Base-by-base conservation (phyloP, 768 basidiomycete species). In the Neoboletus magnificus region DNA sequence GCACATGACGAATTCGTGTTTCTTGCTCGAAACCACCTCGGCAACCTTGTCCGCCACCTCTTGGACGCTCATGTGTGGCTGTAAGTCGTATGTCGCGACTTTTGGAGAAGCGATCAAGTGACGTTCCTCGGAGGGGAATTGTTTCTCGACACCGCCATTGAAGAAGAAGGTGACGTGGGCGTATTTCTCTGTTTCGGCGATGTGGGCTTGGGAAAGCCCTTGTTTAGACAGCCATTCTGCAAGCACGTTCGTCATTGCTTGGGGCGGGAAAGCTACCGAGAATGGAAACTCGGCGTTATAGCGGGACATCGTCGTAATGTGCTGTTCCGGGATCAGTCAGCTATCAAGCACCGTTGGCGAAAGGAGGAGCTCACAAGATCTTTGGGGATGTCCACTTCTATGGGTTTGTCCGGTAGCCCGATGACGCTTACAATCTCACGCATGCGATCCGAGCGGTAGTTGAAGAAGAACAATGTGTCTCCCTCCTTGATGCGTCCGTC, bases 131-230 rank as follows among this genome's bases (percentile, higher is more conserved):
- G 76, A 71, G 15, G 82, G 77, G 72, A 91, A 98, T 65, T 95
- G 91, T 68, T 93, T 91, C 77, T 97, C 95, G 29, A 93, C 85
- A 53, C 94, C 94, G 15, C 94, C 95, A 72, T 96, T 97, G 82
- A 97, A 96, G 82, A 96, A 97, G 79, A 97, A 96, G 0, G 94
- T 98, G 52, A 98, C 91, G 67, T 98, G 94, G 2, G 93, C 93
- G 71, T 95, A 98, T 74, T 98, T 96, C 71, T 96, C 94, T n/a
- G 94, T 96, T 71, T 97, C 94, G 82, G 93, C 94, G 51, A 97
- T 83, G 66, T 96, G 94, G 3, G 87, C 87, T 66, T 97, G 95
- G 68, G 87, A 91, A 55, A 89, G 66, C 10, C 81, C 91, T 55
- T 93, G 74, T 64, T 84, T 87, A 33, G 83, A 77, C 23, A 97